Evolutionary conservation across 78 protist species (phyloP), one percentile per base, ranked within the genome.

Genomic region (Guillardia theta): DNA sequence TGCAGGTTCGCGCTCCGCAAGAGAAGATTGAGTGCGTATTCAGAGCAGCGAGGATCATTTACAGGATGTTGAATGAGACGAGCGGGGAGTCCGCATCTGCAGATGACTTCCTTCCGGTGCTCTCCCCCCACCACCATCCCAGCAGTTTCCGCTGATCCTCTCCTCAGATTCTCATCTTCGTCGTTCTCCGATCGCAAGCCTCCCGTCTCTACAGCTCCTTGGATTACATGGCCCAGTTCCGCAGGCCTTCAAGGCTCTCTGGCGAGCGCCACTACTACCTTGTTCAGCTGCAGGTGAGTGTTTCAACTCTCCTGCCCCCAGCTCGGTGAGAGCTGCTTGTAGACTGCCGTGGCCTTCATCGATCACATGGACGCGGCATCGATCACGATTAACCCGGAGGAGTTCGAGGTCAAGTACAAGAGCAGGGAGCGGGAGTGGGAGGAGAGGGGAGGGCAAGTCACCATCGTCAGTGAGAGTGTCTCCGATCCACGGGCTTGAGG

Each of bases 201-300:
- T 43, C 9, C 46, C 6, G 41, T 4, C 83, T 70, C 45, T 70
- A 70, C 41, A 24, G 46, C 33, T 24, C 83, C 46, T 12, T 70
- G 21, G 83, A 70, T 15, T 70, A 70, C 41, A 70, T 70, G 5
- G 41, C 45, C 36, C 9, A 3, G 46, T 70, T 70, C 41, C 83
- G 83, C 41, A 36, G 83, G n/a, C 83, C 83, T 15, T 0, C 45
- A 24, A 36, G 22, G 45, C 83, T 70, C 41, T 70, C 36, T 24
- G 83, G 83, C 6, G 83, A 70, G 83, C 83, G 83, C 21, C 41
- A 70, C 41, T 70, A 70, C 83, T 70, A 70, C 83, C 83, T 70
- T 24, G 83, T 70, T 12, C 83, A 70, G 83, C 83, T 70, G 9
- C 83, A 70, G 83, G 62, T 53, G 18, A 21, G 62, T 53, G 62